These are phyloP conservation scores for Phaeomoniella chlamydospora DNA, from an alignment of 2,329 filamentous ascomycete species.

Conservation along the genomic window DNA sequence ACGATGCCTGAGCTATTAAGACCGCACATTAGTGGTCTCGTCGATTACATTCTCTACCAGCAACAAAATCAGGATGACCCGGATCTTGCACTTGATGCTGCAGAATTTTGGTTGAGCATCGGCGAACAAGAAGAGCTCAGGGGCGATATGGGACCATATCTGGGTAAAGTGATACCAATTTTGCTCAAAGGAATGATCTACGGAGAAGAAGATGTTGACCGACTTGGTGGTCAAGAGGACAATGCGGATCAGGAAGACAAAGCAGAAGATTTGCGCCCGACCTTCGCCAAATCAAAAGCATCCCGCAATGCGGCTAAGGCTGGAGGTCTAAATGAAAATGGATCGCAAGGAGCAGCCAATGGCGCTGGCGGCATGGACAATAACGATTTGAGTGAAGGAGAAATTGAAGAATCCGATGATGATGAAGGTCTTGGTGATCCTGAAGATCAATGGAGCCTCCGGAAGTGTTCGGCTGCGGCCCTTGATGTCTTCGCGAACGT, in stretches of 20 bases:
- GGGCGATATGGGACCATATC: conserved; percentile 59
- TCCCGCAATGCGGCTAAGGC: conserved; percentile 32
- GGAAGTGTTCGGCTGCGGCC: conserved; percentile 93
- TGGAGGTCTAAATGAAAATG: conserved; percentile 20
- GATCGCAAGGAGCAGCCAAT: conserved; percentile 28
- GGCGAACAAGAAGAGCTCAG: conserved; percentile 76
- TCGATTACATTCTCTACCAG: conserved; percentile 85
- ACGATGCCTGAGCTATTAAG: conserved; percentile 78
- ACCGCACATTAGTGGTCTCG: conserved; percentile 73
- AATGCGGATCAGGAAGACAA: conserved; percentile 88
- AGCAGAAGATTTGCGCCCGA: conserved; percentile 79
- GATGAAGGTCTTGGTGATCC: conserved; percentile 57
- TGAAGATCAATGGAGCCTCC: conserved; percentile 86
- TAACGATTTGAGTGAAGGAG: conserved; percentile 70
- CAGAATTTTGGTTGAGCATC: conserved; percentile 93
- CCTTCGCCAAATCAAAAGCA: conserved; percentile 62
- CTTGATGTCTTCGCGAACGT: conserved; percentile 87
- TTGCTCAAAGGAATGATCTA: conserved; percentile 93
- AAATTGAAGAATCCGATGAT: conserved; percentile 55
- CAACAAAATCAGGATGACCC: conserved; percentile 71
- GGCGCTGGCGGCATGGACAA: conserved; percentile 40
- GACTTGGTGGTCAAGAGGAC: conserved; percentile 69
- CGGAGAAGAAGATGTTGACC: conserved; percentile 78
- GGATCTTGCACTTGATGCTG: conserved; percentile 82
- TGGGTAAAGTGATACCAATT: conserved; percentile 76